Base-by-base conservation (phyloP, 2,329 filamentous ascomycete species). In the Pseudonectria buxi region DNA sequence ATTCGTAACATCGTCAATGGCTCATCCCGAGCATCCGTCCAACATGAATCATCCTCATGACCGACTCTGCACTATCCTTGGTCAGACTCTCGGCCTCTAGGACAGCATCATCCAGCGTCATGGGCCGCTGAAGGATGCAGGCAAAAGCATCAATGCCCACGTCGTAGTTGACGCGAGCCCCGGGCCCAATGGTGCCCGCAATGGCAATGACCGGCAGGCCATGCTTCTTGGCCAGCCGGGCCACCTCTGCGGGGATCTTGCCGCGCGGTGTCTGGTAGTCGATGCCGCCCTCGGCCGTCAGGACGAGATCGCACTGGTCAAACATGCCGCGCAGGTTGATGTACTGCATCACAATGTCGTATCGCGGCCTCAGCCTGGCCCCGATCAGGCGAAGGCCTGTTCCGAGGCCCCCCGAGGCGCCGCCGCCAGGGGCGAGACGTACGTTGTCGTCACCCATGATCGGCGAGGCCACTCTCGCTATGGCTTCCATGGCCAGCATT, bases 191-290 rank as follows among this genome's bases (percentile, higher is more conserved):
- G 7, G 57, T 63, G 3, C 61, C 60, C 3, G 58, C 59, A 31
- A 63, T 55, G 10, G 59, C 61, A 27, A 63, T 53, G 2, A 74
- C 70, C 0, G 68, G 68, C 3, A 69, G 56, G 4, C 62, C 61
- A 40, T 61, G 61, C 33, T 55, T 53, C 46, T 65, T 68, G 3
- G 70, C 70, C 9, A 68, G 59, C 34, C 61, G 55, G 9, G 69
- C 71, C 16, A 75, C 62, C 47, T 74, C 70, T 3, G 64, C 69
- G 7, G 71, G 70, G 43, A 74, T 72, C 47, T 74, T 74, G 3
- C 71, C 71, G 28, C 61, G 55, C 0, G 69, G 64, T 1, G 69
- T 72, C 43, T 74, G 71, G 30, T 63, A 60, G 42, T 74, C 71
- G 12, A 74, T 61, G 9, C 68, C 67, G 1, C 71, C 70, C 45